Conservation (phyloP, 2,329 filamentous ascomycete species). For the Aspergillus quadrilineatus region DNA sequence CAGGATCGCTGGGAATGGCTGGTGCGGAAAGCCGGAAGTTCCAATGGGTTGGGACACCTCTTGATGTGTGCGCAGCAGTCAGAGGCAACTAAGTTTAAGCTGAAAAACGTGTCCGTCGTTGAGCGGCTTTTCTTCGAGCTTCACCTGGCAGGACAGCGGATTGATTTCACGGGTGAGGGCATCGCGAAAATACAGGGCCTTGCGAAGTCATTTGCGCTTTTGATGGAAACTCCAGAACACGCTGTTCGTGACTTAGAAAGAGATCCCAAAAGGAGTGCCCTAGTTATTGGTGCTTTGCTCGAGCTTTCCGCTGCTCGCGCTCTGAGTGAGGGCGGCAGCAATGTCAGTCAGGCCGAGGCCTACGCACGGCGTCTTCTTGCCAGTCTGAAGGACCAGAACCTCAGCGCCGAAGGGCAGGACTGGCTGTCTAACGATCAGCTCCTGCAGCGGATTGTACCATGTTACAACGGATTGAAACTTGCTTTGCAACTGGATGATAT, state of each 20-base stretch:
- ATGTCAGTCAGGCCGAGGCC: constrained; percentile 40
- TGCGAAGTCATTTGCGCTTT: constrained; percentile 34
- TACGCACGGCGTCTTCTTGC: constrained; percentile 42
- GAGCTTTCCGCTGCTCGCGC: constrained; percentile 48
- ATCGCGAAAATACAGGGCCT: constrained; percentile 31
- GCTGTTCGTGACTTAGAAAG: constrained; percentile 18
- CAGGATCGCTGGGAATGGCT: constrained; percentile 34
- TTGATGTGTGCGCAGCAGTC: constrained; percentile 39
- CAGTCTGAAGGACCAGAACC: constrained; percentile 31
- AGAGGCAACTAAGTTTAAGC: constrained; percentile 36
- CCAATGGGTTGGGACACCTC: constrained; percentile 36
- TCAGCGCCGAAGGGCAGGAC: constrained; percentile 21
- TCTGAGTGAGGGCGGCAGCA: constrained; percentile 38
- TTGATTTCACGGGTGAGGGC: constrained; percentile 34
- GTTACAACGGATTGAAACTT: constrained; percentile 44
- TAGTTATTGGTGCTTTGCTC: constrained; percentile 45
- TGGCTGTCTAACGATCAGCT: constrained; percentile 24
- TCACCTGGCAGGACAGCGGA: constrained; percentile 35
- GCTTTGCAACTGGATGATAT: constrained; percentile 38
- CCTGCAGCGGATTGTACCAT: constrained; percentile 35
- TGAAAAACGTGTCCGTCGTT: constrained; percentile 32
- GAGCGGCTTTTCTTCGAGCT: constrained; percentile 38
- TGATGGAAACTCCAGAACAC: constrained; percentile 41
- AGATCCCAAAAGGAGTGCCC: constrained; percentile 42
- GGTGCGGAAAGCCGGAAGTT: constrained; percentile 38